Evolutionary conservation across 2,329 filamentous ascomycete species (phyloP), one percentile per base, ranked within the genome.

Genomic region (Knufia petricola): DNA sequence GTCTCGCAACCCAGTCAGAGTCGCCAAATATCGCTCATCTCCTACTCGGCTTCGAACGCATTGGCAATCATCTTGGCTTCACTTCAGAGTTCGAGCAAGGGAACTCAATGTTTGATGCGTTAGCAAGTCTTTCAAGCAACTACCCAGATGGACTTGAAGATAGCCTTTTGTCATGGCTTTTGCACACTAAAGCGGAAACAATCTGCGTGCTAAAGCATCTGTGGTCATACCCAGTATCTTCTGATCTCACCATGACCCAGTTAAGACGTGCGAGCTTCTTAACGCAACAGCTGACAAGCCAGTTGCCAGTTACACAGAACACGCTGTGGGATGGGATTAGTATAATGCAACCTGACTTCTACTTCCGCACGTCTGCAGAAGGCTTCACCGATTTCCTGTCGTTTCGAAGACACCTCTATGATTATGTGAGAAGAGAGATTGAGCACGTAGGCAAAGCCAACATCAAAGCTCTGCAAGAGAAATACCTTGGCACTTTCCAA

Each of bases 11-110:
- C 28, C 84, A 82, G 21, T 82, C 85, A 1, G 78, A 84, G 58
- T 79, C 82, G 57, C 89, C 92, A 3, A 94, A 84, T 1, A 82
- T 98, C 56, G 92, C 90, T 0, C 94, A 98, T 64, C 74, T 94
- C 39, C 72, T 98, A 1, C 78, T 98, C 3, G 92, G 92, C 0
- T 95, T 98, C 64, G 77, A 77, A 49, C 94, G 87, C 59, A 78
- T 81, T 37, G 78, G 83, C 30, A 82, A 81, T 32, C 48, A 46
- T 3, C 40, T 59, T 32, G 42, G 49, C 32, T 50, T 55, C 24
- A 69, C 79, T 1, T 77, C 81, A 23, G 78, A 87, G 41, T 67
- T 95, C 64, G 77, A 81, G 10, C 72, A 77, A 13, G 77, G 80
- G 12, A 76, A 76, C 17, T 90, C 92, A 0, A 70, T 98, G 12